Conservation (phyloP, 2,329 filamentous ascomycete species). For the Monilinia fructigena region DNA sequence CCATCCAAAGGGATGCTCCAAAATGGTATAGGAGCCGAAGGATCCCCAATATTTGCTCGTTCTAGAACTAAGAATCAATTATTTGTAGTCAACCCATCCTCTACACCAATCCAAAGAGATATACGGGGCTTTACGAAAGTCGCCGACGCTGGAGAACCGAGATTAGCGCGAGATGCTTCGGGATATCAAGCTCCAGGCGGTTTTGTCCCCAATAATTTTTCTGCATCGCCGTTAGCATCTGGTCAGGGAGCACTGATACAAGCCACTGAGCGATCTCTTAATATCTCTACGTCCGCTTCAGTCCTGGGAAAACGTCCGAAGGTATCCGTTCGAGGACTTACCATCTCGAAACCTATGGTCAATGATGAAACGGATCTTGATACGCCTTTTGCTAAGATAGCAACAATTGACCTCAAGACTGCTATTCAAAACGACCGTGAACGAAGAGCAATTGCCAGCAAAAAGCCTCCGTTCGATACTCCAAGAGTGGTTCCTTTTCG, state of each 20-base stretch:
- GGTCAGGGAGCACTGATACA: conserved; percentile 27
- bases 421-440: conserved; percentile 38
- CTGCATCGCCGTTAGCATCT: conserved; percentile 24
- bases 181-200: conserved; percentile 37
- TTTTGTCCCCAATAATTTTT: conserved; percentile 32
- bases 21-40: conserved; percentile 29
- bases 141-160: conserved; percentile 22
- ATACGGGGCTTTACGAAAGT: conserved; percentile 34
- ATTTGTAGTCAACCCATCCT: conserved; percentile 39
- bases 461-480: conserved; percentile 32
- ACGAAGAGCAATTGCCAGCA: conserved; percentile 34
- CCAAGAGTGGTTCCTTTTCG: conserved; percentile 32
- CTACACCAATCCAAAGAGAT: conserved; percentile 30
- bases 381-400: conserved; percentile 36
- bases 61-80: conserved; percentile 34
- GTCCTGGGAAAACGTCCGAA: conserved; percentile 35
- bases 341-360: conserved; percentile 38
- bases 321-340: conserved; percentile 33
- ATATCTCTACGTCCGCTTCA: neutral
- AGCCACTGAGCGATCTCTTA: neutral
- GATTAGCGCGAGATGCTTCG: conserved; percentile 26
- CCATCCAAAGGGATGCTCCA: conserved; percentile 31
- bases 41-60: conserved; percentile 34
- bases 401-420: conserved; percentile 39
- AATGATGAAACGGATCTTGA: conserved; percentile 21